Conservation (phyloP, 768 basidiomycete genomes). For the Agrocybe praecox region DNA sequence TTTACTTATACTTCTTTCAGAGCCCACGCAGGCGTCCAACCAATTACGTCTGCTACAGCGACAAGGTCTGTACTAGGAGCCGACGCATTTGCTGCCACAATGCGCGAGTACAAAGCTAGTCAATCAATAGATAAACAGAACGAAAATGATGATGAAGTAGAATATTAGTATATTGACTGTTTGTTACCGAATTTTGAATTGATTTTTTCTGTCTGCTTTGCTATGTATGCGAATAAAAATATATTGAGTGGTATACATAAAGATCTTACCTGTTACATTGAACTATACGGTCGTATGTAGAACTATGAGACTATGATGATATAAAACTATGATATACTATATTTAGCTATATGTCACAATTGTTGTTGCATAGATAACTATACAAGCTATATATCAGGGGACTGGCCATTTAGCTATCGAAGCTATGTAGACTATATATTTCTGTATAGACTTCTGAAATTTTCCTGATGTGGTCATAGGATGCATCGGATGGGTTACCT, state of each 20-base stretch:
- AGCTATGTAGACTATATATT: not conserved
- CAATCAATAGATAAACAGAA: not conserved
- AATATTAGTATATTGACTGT: too few species aligned
- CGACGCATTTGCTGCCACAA: not conserved
- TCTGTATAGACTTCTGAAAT: not conserved
- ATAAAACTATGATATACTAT: not conserved
- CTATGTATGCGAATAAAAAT: too few species aligned
- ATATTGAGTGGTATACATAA: too few species aligned
- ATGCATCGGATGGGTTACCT: too few species aligned
- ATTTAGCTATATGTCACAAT: not conserved
- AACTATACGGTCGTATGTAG: not conserved
- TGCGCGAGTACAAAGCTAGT: constrained; percentile 1
- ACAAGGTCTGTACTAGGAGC: not conserved
- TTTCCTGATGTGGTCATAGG: constrained; percentile 9
- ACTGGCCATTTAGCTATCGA: not conserved
- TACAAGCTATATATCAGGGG: constrained; percentile 2
- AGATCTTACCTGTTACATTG: not conserved
- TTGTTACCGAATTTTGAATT: too few species aligned
- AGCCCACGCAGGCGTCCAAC: not conserved
- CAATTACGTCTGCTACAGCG: not conserved
- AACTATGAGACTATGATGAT: not conserved
- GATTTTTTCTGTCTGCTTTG: not conserved
- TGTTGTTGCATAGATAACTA: not conserved
- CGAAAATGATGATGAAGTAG: not conserved
- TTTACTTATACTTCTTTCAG: too few species aligned